Evolutionary conservation across 805 yeast species (phyloP).

Genomic region (Naumovozyma castellii): DNA sequence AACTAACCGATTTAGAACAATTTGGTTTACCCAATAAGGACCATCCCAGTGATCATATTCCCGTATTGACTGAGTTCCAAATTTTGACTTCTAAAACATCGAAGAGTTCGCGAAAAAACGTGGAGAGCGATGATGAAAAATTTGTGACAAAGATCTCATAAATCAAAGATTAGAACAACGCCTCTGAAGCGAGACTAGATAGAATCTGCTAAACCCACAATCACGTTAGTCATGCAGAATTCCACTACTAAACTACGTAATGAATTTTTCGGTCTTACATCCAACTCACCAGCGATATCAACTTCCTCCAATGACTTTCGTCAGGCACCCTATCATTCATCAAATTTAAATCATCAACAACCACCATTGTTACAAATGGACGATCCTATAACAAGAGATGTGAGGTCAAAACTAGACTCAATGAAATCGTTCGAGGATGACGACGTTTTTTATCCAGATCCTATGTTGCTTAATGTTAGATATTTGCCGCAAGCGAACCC

Average conservation of each 20-base stretch:
- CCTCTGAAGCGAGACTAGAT: too few relatives aligned
- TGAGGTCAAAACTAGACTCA: conserved; percentile 20
- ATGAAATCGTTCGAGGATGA: conserved; percentile 26
- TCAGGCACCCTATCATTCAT: too few relatives aligned
- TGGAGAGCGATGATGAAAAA: background rate
- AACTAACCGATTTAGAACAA: conserved; percentile 14
- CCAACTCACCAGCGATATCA: background rate
- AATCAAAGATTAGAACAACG: too few relatives aligned
- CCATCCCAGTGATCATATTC: conserved; percentile 51
- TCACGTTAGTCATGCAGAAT: too few relatives aligned
- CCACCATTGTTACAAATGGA: too few relatives aligned
- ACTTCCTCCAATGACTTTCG: too few relatives aligned
- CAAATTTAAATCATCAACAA: conserved; percentile 1
- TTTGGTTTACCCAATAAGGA: conserved; percentile 46
- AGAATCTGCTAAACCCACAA: too few relatives aligned
- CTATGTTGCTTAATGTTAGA: too few relatives aligned
- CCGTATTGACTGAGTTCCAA: conserved; percentile 33
- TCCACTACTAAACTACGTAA: background rate
- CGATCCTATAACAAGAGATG: conserved; percentile 19
- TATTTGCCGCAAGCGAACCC: background rate
- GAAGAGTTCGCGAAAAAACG: background rate
- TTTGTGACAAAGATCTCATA: too few relatives aligned
- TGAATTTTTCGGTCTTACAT: background rate
- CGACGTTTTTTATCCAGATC: conserved; percentile 22
- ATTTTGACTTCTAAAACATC: conserved; percentile 6